Conservation (phyloP, 2,329 filamentous ascomycete species). For the Fusarium scirpi region DNA sequence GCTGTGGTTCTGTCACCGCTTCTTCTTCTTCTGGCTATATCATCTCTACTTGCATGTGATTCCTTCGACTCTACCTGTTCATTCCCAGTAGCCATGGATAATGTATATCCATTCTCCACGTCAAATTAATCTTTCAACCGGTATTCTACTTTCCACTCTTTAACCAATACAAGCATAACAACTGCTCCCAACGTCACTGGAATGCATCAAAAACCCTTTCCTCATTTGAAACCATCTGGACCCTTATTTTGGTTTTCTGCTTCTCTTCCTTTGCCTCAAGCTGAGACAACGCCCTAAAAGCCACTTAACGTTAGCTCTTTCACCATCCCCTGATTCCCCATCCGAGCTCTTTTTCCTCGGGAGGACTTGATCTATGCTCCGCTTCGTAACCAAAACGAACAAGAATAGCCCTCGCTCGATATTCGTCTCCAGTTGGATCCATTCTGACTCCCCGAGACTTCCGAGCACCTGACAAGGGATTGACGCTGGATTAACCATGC, state of each 20-base stretch:
- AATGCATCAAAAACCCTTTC: slow-evolving; percentile 16
- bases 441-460: slow-evolving; percentile 7
- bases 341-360: neutral
- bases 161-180: neutral
- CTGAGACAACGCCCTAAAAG: slow-evolving; percentile 30
- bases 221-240: slow-evolving; percentile 1
- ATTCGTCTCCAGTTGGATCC: neutral
- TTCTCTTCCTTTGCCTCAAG: slow-evolving; percentile 3
- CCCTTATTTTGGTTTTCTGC: slow-evolving; percentile 9
- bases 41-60: slow-evolving; percentile 29
- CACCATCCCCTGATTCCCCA: slow-evolving; percentile 6
- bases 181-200: slow-evolving; percentile 29
- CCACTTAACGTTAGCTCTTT: slow-evolving; percentile 16
- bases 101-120: slow-evolving; percentile 5
- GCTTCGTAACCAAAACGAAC: neutral
- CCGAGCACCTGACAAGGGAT: neutral
- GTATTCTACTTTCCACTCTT: neutral
- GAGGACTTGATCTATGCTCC: neutral
- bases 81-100: neutral
- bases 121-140: slow-evolving; percentile 1
- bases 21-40: slow-evolving; percentile 16
- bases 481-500: neutral
- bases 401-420: neutral
- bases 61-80: neutral
- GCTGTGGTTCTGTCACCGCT: slow-evolving; percentile 27